Conservation (phyloP, 495 filamentous ascomycete genomes). For the Cryomyces antarcticus region DNA sequence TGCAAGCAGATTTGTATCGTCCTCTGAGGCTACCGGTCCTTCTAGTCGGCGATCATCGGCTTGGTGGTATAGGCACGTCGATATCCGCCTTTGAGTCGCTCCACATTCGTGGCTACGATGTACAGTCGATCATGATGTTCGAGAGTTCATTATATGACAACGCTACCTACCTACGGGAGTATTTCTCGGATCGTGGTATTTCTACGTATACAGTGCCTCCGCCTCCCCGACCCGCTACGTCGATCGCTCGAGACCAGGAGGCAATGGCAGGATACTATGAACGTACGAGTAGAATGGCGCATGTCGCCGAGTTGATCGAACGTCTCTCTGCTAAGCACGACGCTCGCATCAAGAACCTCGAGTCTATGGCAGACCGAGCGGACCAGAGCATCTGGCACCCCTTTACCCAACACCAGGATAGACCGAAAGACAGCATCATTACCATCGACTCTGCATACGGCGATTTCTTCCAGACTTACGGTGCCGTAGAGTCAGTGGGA, state of each 20-base stretch:
- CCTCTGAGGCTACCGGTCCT: slow-evolving; percentile 51
- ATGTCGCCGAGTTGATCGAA: not conserved
- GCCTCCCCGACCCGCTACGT: slow-evolving; percentile 26
- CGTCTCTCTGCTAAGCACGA: slow-evolving; percentile 17
- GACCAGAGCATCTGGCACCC: slow-evolving; percentile 53
- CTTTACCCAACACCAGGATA: slow-evolving; percentile 54
- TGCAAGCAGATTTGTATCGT: slow-evolving; percentile 54
- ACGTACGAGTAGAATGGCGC: slow-evolving; percentile 11
- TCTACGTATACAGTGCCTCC: slow-evolving; percentile 28
- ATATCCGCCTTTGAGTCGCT: slow-evolving; percentile 61
- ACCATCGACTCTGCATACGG: slow-evolving; percentile 57
- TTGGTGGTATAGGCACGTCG: slow-evolving; percentile 55
- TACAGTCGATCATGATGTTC: slow-evolving; percentile 45
- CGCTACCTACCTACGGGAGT: slow-evolving; percentile 37
- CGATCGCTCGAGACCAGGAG: slow-evolving; percentile 23
- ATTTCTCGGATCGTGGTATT: slow-evolving; percentile 39
- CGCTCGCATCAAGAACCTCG: slow-evolving; percentile 30
- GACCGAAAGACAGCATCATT: slow-evolving; percentile 35
- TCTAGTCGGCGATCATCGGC: slow-evolving; percentile 45
- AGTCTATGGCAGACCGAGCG: slow-evolving; percentile 36
- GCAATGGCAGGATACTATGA: slow-evolving; percentile 41
- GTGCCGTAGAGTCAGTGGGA: not conserved
- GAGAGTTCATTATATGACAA: slow-evolving; percentile 37
- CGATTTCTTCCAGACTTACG: slow-evolving; percentile 47
- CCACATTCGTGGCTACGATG: slow-evolving; percentile 50